phyloP scores from a whole-genome alignment of 768 basidiomycete genomes.

The Terana coerulea region DNA sequence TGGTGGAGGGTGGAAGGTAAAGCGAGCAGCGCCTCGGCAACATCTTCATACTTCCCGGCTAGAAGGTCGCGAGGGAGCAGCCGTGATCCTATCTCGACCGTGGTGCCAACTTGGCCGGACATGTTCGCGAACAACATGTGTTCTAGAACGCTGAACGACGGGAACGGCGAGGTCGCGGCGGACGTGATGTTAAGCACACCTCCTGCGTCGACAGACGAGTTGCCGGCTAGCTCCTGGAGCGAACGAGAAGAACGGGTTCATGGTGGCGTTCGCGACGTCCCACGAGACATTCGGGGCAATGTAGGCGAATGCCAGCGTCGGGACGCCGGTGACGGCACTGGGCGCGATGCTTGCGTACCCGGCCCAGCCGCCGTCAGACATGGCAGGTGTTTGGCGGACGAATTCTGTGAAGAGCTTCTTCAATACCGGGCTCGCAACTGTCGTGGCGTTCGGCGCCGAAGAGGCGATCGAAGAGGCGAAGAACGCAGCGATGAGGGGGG shows the following conservation, averaged over 20 bases:
- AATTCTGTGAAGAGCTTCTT: slow-evolving; percentile 32
- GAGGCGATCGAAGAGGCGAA: slow-evolving; percentile 14
- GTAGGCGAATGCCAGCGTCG: slow-evolving; percentile 21
- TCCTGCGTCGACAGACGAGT: slow-evolving; percentile 14
- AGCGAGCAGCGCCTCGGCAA: slow-evolving; percentile 14
- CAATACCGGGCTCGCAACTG: slow-evolving; percentile 27
- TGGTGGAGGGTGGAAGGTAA: slow-evolving; percentile 3
- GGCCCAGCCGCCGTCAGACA: slow-evolving; percentile 41
- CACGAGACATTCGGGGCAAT: slow-evolving; percentile 34
- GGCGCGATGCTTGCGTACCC: slow-evolving; percentile 3
- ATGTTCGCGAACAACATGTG: slow-evolving; percentile 5
- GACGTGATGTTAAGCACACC: slow-evolving; percentile 15
- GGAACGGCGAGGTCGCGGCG: slow-evolving; percentile 15
- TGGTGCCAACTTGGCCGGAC: slow-evolving; percentile 8
- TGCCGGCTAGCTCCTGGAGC: slow-evolving; percentile 20
- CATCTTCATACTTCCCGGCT: slow-evolving; percentile 13
- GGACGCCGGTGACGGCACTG: background rate
- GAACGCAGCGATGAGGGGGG: slow-evolving; percentile 28
- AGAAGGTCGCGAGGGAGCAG: slow-evolving; percentile 20
- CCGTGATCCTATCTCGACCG: slow-evolving; percentile 16
- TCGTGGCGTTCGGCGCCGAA: slow-evolving; percentile 9
- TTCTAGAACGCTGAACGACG: slow-evolving; percentile 16
- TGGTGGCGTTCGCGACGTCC: slow-evolving; percentile 32
- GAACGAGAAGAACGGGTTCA: slow-evolving; percentile 31
- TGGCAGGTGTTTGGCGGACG: slow-evolving; percentile 29